Percentiles rank a stretch among this genome's conserved stretches.
Evolutionary conservation across 2,329 filamentous ascomycete genomes (phyloP).

Genomic region (Colletotrichum sp.): DNA sequence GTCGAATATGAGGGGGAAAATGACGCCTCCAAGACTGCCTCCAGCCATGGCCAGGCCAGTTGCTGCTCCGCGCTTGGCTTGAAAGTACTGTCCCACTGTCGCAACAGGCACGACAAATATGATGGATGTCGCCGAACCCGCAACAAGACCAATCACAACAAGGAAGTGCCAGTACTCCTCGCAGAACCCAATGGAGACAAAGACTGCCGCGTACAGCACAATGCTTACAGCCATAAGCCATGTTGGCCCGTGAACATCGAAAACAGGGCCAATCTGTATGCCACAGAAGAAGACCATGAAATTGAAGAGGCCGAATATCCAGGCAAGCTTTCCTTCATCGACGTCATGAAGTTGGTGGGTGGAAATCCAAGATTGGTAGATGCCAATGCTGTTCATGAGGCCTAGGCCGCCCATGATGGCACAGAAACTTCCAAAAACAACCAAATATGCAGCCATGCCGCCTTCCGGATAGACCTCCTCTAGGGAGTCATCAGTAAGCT

Average conservation of each 20-base stretch:
- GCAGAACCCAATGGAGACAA: slow-evolving; percentile 13
- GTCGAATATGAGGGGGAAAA: not conserved
- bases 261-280: slow-evolving; percentile 71
- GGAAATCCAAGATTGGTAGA: slow-evolving; percentile 69
- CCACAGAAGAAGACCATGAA: slow-evolving; percentile 74
- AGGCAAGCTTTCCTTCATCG: slow-evolving; percentile 63
- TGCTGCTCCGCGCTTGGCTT: not conserved
- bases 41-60: not conserved
- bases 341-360: slow-evolving; percentile 64
- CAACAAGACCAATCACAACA: slow-evolving; percentile 16
- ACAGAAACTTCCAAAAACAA: slow-evolving; percentile 69
- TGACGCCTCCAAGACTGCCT: not conserved
- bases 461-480: slow-evolving; percentile 66
- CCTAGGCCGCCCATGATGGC: slow-evolving; percentile 67
- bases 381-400: slow-evolving; percentile 67
- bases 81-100: not conserved
- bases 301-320: slow-evolving; percentile 73
- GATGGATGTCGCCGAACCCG: slow-evolving; percentile 8
- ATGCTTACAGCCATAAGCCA: slow-evolving; percentile 49
- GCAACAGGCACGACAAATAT: slow-evolving; percentile 17
- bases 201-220: not conserved
- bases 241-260: slow-evolving; percentile 69
- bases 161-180: slow-evolving; percentile 24
- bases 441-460: slow-evolving; percentile 66
- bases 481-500: not conserved